Evolutionary conservation across 768 basidiomycete genomes (phyloP), one percentile per base, ranked within the genome.

Genomic region (button mushroom (Agaricus bisporus)): DNA sequence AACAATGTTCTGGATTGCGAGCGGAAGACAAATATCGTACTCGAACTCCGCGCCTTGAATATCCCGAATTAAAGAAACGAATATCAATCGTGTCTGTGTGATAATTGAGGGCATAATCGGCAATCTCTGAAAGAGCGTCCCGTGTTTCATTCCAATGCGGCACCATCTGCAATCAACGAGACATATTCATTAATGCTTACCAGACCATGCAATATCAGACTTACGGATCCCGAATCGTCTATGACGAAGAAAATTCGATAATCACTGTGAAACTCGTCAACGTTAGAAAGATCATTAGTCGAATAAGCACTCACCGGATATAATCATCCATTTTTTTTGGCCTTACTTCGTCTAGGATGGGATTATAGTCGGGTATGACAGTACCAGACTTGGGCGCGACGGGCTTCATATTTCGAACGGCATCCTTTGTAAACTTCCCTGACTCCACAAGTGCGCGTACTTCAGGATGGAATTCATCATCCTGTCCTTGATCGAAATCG

Each of bases 141-240:
- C 63, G 50, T 7, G 64, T 57, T 57, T 68, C 63, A 5, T 42
- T 10, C 69, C 69, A 70, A 20, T 35, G 61, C 35, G 4, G 17
- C 25, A 11, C 57, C 51, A 64, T 64, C 66, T 64, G 61, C 28
- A 17, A 32, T 0, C 12, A 8, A 25, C 6, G 14, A 25, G 18
- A 12, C 8, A 15, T 37, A 5, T n/a, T 28, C 4, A 14, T 36
- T 28, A 32, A 17, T 39, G 18, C 25, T 18, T 17, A 35, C 43
- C 41, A 7, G 12, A 6, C 14, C 6, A 10, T 38, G 17, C 35
- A 26, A 26, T 17, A 35, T 28, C 14, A 22, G 15, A 61, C 60
- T 1, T 55, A 68, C 67, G 4, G 65, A 68, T 39, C 60, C 58
- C 20, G 67, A 68, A 56, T 68, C 67, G 49, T 68, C 65, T n/a